These are phyloP conservation scores for Chlamydomonas eustigma DNA, from an alignment of 139 green algal species.

Conservation along the genomic window DNA sequence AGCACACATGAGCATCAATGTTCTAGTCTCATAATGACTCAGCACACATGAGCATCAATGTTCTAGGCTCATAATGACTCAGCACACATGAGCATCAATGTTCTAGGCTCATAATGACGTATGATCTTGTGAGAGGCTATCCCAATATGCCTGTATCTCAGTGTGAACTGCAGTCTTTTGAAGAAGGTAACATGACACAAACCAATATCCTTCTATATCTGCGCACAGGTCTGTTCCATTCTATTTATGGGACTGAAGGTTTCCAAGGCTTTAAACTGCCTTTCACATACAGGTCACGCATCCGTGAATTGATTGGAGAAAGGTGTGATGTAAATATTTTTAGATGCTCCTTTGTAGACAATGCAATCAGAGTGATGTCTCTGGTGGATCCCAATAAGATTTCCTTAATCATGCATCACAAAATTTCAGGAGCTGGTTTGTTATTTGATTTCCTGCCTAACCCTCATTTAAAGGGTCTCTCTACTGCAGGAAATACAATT, in stretches of 20 bases:
- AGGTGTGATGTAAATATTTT: too few relatives aligned
- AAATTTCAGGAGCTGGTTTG: too few relatives aligned
- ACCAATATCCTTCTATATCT: background rate
- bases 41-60: background rate
- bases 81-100: background rate
- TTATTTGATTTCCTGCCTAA: too few relatives aligned
- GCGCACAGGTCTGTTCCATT: background rate
- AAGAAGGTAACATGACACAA: background rate
- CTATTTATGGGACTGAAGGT: conserved; percentile 6
- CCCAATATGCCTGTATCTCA: background rate
- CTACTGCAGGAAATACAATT: too few relatives aligned
- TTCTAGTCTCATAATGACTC: too few relatives aligned
- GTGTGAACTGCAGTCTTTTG: background rate
- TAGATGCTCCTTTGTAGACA: too few relatives aligned
- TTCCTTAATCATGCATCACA: too few relatives aligned
- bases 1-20: too few relatives aligned
- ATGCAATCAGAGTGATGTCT: too few relatives aligned
- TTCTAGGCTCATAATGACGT: background rate
- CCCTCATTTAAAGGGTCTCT: too few relatives aligned
- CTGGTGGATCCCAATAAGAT: too few relatives aligned
- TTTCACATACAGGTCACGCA: background rate
- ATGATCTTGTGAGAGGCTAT: background rate
- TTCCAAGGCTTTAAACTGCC: conserved; percentile 8
- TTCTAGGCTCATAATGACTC: background rate
- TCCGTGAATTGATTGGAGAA: background rate